Percentiles rank a stretch among this genome's conserved stretches.
Conservation (phyloP, 1,284 basidiomycete genomes). For the Lignosus rhinocerotis region DNA sequence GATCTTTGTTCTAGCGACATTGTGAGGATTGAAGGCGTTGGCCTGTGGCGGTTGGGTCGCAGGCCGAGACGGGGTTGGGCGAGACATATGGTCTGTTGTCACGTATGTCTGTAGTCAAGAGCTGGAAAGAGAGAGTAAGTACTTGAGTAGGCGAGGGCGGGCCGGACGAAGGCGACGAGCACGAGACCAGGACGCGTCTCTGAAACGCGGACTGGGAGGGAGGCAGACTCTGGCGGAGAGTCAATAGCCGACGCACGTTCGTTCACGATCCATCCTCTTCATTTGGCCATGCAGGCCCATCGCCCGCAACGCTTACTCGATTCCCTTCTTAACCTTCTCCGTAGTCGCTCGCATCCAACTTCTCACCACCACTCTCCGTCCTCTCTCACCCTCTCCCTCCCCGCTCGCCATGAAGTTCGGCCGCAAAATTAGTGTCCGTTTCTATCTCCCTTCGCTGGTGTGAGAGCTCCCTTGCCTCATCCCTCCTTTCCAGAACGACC, state of each 20-base stretch:
- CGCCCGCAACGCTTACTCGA: neutral
- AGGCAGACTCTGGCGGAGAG: too few relatives aligned
- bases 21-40: neutral
- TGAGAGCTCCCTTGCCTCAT: neutral
- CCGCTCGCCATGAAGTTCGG: slow-evolving; percentile 79
- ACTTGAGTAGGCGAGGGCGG: neutral
- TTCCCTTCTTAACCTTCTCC: slow-evolving; percentile 2
- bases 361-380: neutral
- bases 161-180: neutral
- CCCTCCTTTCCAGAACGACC: slow-evolving; percentile 57
- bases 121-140: neutral
- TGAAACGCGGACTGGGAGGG: neutral
- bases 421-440: slow-evolving; percentile 79
- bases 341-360: neutral
- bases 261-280: neutral
- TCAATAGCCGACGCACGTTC: slow-evolving; percentile 8
- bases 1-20: slow-evolving; percentile 60
- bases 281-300: neutral
- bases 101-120: neutral
- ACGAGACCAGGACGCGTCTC: slow-evolving; percentile 9
- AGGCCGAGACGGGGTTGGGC: neutral
- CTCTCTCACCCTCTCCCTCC: neutral
- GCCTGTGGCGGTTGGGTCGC: too few relatives aligned
- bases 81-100: slow-evolving; percentile 2
- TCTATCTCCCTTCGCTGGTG: slow-evolving; percentile 7